These are phyloP conservation scores for Thermothielavioides terrestris DNA, from an alignment of 495 filamentous ascomycete genomes.

Conservation along the genomic window DNA sequence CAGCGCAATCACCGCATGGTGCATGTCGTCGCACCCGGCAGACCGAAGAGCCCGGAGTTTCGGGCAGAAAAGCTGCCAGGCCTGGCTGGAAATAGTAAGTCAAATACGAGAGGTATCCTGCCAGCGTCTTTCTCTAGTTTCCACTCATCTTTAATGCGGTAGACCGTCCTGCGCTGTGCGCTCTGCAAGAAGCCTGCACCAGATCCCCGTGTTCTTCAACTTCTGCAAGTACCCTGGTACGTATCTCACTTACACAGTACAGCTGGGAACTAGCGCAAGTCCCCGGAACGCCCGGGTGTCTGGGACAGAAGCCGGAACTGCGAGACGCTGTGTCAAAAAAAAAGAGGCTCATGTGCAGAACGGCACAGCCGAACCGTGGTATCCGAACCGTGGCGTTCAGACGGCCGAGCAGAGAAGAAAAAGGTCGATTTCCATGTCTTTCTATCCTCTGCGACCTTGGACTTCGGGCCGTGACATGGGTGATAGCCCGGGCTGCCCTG, in stretches of 20 bases:
- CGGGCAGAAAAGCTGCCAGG: conserved; percentile 4
- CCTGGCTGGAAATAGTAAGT: background rate
- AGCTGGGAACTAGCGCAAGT: too few relatives aligned
- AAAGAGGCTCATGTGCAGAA: background rate
- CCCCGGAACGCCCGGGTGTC: conserved; percentile 4
- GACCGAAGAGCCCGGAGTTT: background rate
- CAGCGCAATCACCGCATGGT: conserved; percentile 7
- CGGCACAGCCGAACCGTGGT: too few relatives aligned
- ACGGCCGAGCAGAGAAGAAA: background rate
- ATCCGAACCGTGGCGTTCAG: too few relatives aligned
- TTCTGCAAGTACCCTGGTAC: conserved; percentile 5
- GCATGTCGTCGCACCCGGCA: background rate
- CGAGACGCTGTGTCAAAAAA: background rate
- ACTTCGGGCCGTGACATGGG: background rate
- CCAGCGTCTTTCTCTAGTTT: background rate
- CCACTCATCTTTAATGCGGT: background rate
- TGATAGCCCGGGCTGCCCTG: too few relatives aligned
- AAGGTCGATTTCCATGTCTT: background rate
- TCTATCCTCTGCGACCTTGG: background rate
- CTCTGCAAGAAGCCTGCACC: background rate
- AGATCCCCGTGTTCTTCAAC: background rate
- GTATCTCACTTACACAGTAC: conserved; percentile 3
- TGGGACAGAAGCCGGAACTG: conserved; percentile 1
- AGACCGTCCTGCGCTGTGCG: background rate
- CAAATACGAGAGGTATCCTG: conserved; percentile 10